phyloP scores from a whole-genome alignment of 2,329 filamentous ascomycete genomes.

The Curvularia sp. region DNA sequence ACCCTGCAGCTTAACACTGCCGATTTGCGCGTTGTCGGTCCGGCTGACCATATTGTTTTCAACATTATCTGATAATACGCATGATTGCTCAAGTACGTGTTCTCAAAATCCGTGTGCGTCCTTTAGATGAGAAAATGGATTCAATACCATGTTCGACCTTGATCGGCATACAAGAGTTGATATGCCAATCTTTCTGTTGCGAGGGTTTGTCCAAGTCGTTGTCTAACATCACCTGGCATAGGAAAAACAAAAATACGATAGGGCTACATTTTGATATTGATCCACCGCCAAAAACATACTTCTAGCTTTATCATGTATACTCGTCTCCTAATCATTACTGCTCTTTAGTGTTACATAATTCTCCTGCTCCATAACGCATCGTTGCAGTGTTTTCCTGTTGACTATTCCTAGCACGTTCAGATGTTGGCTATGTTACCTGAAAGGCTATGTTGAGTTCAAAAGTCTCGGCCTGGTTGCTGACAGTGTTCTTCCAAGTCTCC shows the following conservation, averaged over 20 bases:
- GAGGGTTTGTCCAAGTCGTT: not conserved
- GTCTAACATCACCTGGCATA: not conserved
- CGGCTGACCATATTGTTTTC: conserved; percentile 6
- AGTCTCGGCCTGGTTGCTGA: not conserved
- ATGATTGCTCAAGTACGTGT: not conserved
- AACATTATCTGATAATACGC: not conserved
- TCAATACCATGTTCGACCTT: not conserved
- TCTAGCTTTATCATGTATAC: not conserved
- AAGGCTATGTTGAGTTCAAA: not conserved
- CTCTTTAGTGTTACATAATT: not conserved
- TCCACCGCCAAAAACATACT: too few species aligned
- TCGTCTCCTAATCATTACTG: not conserved
- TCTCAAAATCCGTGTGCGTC: not conserved
- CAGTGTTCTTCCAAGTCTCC: not conserved
- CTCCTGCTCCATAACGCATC: not conserved
- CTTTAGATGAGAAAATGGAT: not conserved
- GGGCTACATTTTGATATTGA: not conserved
- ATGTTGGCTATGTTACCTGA: not conserved
- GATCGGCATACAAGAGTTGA: not conserved
- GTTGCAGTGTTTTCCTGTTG: not conserved
- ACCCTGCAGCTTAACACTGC: conserved; percentile 14
- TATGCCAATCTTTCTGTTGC: not conserved
- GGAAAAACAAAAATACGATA: not conserved
- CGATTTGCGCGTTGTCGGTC: conserved; percentile 5
- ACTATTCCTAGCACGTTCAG: not conserved